Evolutionary conservation across 2,329 filamentous ascomycete species (phyloP), one percentile per base, ranked within the genome.

Genomic region (Beauveria brongniartii): DNA sequence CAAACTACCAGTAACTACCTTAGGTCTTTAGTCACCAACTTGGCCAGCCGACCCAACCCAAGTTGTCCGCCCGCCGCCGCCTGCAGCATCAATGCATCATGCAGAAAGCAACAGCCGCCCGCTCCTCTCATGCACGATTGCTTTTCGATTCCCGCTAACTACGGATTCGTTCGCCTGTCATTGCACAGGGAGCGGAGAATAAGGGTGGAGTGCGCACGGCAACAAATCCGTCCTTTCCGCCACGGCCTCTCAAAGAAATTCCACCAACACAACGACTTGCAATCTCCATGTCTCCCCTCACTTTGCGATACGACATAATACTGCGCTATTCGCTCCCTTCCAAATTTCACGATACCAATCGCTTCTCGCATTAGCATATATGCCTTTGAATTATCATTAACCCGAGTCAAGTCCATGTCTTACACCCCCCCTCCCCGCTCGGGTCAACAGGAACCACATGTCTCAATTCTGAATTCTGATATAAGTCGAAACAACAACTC

Each of bases 81-180:
- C 26, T 55, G 53, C 53, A 55, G 40, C 55, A 40, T 57, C 44
- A 52, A 43, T 20, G n/a, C 34, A 37, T 37, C 34, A 37, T 37
- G 34, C 34, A 37, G 34, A 37, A 37, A 12, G 50, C 50, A 37
- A n/a, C 50, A 28, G 28, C 16, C 26, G 30, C 28, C 26, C n/a
- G 28, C 28, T 37, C 34, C 34, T 37, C 50, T 28, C 47, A 50
- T 57, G 55, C 55, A 57, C 44, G 44, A 57, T 50, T 20, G 30
- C 28, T 40, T 40, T 57, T 57, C 55, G 55, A 57, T 57, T 57
- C 55, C 47, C 55, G 55, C 55, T 57, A 57, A 40, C 5, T 37
- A 37, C 34, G 12, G 2, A 37, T 37, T 37, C 5, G 34, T 37
- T 37, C 14, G 34, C 34, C 34, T 37, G 34, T 37, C 14, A 37